Base-by-base conservation (phyloP, 2,329 filamentous ascomycete genomes). In the Sporothrix pallida region DNA sequence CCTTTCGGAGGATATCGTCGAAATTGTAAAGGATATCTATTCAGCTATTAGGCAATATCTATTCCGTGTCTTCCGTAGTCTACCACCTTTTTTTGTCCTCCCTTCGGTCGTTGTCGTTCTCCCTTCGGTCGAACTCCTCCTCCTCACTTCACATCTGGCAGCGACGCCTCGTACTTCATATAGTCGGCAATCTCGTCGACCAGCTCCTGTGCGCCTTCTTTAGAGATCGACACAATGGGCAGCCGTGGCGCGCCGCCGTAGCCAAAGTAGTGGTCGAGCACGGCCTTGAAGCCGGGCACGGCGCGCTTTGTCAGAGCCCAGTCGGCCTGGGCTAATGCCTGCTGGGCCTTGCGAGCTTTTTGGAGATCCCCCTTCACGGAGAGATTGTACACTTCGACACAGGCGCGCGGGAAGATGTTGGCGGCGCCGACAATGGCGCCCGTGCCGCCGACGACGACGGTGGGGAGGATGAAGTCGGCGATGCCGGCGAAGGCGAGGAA, bases 401-500 rank as follows among this genome's bases (percentile, higher is more conserved):
- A 95, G 7, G 91, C 86, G 83, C 94, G 94, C 60, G 93, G 93
- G 81, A 95, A 89, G 72, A 96, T 89, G 79, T 97, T 97, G 73
- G 93, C 93, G 48, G 92, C 90, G 15, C 93, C 93, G n/a, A 92
- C 93, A 79, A 97, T 96, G 81, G 96, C 93, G 31, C 93, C 93
- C 69, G 89, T 91, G 46, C 93, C 93, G 62, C 93, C 93, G 52
- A 89, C 92, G 74, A 91, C 87, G 3, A 94, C 87, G 0, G 93
- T 95, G 83, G 95, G 93, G 37, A 93, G 86, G 0, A 93, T 94
- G 82, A 96, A 96, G 82, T 97, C 93, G 79, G 92, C 93, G 80
- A 95, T 93, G 76, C 93, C 93, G 52, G 93, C 93, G 79, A 96
- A 94, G 15, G 93, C 93, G 87, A 95, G 91, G 84, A 95, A 96